Percentiles rank a stretch among this genome's conserved stretches.
Conservation (phyloP, 495 filamentous ascomycete genomes). For the Podospora appendiculata region DNA sequence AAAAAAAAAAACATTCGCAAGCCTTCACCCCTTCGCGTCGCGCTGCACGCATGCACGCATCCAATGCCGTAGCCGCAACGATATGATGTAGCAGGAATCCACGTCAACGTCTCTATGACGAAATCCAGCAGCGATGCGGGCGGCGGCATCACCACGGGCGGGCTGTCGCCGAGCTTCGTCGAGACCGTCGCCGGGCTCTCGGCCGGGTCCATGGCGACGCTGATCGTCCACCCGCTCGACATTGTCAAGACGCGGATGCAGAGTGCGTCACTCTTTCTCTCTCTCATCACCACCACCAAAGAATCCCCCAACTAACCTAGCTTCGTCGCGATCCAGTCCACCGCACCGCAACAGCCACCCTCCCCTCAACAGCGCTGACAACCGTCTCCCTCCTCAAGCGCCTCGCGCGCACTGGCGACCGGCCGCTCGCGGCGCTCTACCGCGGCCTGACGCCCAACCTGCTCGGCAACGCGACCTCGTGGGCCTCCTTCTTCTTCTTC, state of each 20-base stretch:
- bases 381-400: constrained; percentile 37
- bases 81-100: constrained; percentile 12
- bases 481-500: constrained; percentile 85
- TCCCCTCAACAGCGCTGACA: constrained; percentile 19
- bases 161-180: constrained; percentile 66
- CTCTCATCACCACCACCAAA: neutral
- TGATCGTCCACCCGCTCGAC: constrained; percentile 81
- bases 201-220: constrained; percentile 77
- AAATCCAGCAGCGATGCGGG: constrained; percentile 29
- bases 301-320: neutral
- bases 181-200: constrained; percentile 87
- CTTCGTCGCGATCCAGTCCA: constrained; percentile 23
- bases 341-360: constrained; percentile 24
- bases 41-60: neutral
- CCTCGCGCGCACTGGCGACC: constrained; percentile 27
- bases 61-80: neutral
- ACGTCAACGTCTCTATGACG: constrained; percentile 29
- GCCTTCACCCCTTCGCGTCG: neutral
- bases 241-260: constrained; percentile 94
- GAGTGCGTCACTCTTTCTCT: constrained; percentile 39
- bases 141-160: neutral
- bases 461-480: constrained; percentile 80
- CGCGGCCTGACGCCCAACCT: constrained; percentile 85
- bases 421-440: constrained; percentile 62
- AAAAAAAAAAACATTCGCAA: neutral